Conservation (phyloP, 768 basidiomycete genomes). For the Tulasnella sp. region DNA sequence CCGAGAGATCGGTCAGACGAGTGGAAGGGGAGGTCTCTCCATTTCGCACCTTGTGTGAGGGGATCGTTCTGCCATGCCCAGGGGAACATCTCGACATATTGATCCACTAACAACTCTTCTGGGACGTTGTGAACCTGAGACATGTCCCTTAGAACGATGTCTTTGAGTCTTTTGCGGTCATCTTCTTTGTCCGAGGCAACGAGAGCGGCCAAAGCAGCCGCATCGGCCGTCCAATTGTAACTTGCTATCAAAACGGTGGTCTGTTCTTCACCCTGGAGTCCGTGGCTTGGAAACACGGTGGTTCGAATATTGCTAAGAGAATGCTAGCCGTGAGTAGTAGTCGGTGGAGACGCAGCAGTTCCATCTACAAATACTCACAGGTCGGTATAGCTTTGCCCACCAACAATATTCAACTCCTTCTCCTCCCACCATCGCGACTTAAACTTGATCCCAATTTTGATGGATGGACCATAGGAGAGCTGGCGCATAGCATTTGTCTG, state of each 20-base stretch:
- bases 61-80: constrained; percentile 29
- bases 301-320: constrained; percentile 22
- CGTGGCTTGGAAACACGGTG: constrained; percentile 35
- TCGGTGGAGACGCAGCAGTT: too few relatives aligned
- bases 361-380: constrained; percentile 20
- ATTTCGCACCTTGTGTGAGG: constrained; percentile 26
- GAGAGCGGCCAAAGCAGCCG: background rate
- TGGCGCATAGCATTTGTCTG: constrained; percentile 28
- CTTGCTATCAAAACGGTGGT: constrained; percentile 29
- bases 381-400: constrained; percentile 35
- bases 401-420: constrained; percentile 26
- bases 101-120: background rate
- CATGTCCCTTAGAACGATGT: constrained; percentile 24
- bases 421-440: constrained; percentile 27
- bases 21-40: background rate
- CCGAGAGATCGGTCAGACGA: background rate
- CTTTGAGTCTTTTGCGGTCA: constrained; percentile 18
- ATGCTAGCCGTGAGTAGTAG: background rate
- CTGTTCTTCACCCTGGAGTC: constrained; percentile 16
- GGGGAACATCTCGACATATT: constrained; percentile 18
- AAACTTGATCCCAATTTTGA: constrained; percentile 31
- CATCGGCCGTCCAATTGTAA: constrained; percentile 27
- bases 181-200: constrained; percentile 7
- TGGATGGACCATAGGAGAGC: constrained; percentile 25
- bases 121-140: constrained; percentile 23